Conservation (phyloP, 495 filamentous ascomycete species). For the Neurospora sp. region DNA sequence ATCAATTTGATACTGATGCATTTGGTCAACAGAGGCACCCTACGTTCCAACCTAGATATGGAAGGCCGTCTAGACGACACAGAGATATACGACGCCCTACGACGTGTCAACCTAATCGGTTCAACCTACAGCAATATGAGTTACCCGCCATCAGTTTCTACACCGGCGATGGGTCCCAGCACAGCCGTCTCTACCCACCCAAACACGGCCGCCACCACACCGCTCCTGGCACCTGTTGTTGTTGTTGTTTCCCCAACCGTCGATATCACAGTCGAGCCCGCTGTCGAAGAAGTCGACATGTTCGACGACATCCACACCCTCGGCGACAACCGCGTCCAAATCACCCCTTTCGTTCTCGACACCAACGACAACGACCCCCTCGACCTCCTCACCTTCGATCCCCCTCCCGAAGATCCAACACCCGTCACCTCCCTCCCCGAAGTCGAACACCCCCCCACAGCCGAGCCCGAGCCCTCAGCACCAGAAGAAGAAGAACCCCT, state of each 20-base stretch:
- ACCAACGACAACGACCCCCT: neutral
- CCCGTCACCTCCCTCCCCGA: neutral
- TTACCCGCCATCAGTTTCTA: neutral
- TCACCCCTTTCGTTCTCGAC: neutral
- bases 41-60: constrained; percentile 42
- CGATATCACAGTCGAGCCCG: neutral
- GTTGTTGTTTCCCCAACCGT: neutral
- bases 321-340: neutral
- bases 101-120: constrained; percentile 13
- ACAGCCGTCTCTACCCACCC: neutral
- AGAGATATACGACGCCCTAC: constrained; percentile 6
- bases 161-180: neutral
- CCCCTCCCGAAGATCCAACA: neutral
- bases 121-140: neutral
- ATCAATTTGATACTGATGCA: neutral
- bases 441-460: neutral
- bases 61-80: constrained; percentile 46
- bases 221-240: neutral
- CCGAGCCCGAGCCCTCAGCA: neutral
- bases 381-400: neutral
- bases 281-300: neutral
- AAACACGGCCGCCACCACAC: neutral
- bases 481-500: neutral
- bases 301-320: neutral
- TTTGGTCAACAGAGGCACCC: constrained; percentile 25